Evolutionary conservation across 805 yeast species (phyloP).

Genomic region (Komagataella phaffii): DNA sequence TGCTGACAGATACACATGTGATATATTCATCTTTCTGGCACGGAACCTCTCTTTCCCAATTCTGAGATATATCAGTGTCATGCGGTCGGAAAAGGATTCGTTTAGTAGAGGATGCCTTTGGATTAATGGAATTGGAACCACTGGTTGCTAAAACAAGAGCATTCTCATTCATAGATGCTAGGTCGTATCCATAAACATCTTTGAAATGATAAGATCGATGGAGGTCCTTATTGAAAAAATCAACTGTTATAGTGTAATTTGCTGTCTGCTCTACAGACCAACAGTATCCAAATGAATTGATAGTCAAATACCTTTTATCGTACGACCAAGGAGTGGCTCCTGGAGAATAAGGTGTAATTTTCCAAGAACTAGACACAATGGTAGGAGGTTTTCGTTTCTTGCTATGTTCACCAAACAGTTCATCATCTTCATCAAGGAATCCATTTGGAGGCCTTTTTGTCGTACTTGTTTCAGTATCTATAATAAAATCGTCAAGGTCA

Average conservation of each 20-base stretch:
- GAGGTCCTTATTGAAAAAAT: constrained; percentile 68
- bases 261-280: constrained; percentile 58
- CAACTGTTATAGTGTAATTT: constrained; percentile 65
- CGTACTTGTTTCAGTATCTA: constrained; percentile 46
- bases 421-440: constrained; percentile 3
- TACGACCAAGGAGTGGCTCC: constrained; percentile 79
- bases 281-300: constrained; percentile 70
- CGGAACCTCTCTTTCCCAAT: constrained; percentile 62
- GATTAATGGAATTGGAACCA: constrained; percentile 11
- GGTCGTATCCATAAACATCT: constrained; percentile 57
- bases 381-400: background rate
- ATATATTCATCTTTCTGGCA: constrained; percentile 36
- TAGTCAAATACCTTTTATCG: constrained; percentile 63
- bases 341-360: constrained; percentile 57
- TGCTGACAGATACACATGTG: constrained; percentile 58
- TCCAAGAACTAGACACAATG: constrained; percentile 10
- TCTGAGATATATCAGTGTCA: constrained; percentile 33
- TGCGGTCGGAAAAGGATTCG: constrained; percentile 57
- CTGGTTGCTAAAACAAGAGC: constrained; percentile 53
- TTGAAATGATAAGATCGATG: constrained; percentile 79
- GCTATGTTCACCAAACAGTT: background rate
- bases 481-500: constrained; percentile 34
- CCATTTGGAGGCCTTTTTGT: constrained; percentile 3
- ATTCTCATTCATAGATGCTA: constrained; percentile 56
- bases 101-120: background rate